These are phyloP conservation scores for Neurospora sp. DNA, from an alignment of 495 filamentous ascomycete genomes.

Conservation along the genomic window DNA sequence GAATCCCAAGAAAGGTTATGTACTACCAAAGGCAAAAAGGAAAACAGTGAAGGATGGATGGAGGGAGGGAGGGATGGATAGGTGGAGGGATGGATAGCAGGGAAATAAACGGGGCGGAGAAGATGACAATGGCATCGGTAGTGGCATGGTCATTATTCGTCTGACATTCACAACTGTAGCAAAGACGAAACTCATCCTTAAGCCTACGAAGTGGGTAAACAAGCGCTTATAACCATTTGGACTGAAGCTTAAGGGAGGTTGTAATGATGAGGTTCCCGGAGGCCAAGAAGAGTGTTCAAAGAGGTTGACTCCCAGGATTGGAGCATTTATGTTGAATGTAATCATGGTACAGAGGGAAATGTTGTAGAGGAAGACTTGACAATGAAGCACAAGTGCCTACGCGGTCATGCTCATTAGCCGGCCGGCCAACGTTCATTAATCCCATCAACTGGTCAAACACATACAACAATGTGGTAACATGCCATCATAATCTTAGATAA, in stretches of 20 bases:
- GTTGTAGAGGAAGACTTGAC: background rate
- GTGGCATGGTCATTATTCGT: background rate
- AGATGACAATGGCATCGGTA: background rate
- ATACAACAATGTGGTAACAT: no score
- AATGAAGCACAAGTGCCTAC: background rate
- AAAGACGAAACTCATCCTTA: background rate
- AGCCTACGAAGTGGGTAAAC: background rate
- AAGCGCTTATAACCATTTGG: background rate
- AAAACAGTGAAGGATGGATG: background rate
- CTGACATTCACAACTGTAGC: background rate
- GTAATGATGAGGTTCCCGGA: background rate
- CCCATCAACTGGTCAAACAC: no score
- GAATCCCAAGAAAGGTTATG: background rate
- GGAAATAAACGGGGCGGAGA: background rate
- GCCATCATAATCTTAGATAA: no score
- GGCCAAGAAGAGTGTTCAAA: background rate
- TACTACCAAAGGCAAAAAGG: background rate
- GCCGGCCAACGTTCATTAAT: background rate
- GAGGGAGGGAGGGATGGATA: background rate
- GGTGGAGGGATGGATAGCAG: background rate
- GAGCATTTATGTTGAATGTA: background rate
- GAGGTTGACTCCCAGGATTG: background rate
- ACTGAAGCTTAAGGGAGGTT: background rate
- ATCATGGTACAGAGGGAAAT: background rate
- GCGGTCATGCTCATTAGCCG: background rate